Conservation (phyloP, 164 flowering plant species). For the Dillenia suffruticosa region DNA sequence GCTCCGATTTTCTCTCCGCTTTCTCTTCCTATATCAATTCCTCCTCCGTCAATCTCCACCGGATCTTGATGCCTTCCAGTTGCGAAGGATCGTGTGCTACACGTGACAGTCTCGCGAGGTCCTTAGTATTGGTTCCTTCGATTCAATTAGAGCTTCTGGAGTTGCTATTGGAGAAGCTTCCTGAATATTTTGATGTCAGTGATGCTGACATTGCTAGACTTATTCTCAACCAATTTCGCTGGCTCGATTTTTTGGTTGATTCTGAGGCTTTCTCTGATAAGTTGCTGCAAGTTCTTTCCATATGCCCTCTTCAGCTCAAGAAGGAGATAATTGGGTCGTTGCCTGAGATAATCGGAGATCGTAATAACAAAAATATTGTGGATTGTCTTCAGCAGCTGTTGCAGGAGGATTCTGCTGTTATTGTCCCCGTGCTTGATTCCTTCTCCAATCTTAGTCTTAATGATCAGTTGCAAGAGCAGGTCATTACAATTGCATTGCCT, state of each 20-base stretch:
- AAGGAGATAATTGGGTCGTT: conserved; percentile 85
- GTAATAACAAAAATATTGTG: conserved; percentile 41
- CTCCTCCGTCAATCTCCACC: conserved; percentile 4
- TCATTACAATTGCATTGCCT: conserved; percentile 60
- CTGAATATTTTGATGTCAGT: conserved; percentile 50
- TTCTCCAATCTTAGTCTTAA: conserved; percentile 72
- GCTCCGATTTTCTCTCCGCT: conserved; percentile 54
- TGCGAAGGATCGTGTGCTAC: conserved; percentile 16
- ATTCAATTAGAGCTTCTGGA: conserved; percentile 61
- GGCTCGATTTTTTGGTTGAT: conserved; percentile 86
- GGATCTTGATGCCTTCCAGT: conserved; percentile 41
- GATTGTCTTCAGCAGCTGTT: conserved; percentile 59
- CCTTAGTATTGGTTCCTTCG: conserved; percentile 56
- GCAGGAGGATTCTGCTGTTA: conserved; percentile 62
- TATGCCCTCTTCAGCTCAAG: conserved; percentile 63
- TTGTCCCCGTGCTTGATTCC: conserved; percentile 77
- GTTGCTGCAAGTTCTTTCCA: conserved; percentile 64
- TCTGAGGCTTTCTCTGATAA: conserved; percentile 51
- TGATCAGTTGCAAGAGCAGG: conserved; percentile 69
- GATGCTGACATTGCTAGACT: conserved; percentile 67
- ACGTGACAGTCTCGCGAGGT: conserved; percentile 47
- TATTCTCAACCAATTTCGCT: conserved; percentile 66
- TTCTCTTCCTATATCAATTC: conserved; percentile 37
- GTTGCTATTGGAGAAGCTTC: conserved; percentile 75
- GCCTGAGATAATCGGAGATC: conserved; percentile 81